These are phyloP conservation scores for Podaxis sp. DNA, from an alignment of 768 basidiomycete genomes.

Conservation along the genomic window DNA sequence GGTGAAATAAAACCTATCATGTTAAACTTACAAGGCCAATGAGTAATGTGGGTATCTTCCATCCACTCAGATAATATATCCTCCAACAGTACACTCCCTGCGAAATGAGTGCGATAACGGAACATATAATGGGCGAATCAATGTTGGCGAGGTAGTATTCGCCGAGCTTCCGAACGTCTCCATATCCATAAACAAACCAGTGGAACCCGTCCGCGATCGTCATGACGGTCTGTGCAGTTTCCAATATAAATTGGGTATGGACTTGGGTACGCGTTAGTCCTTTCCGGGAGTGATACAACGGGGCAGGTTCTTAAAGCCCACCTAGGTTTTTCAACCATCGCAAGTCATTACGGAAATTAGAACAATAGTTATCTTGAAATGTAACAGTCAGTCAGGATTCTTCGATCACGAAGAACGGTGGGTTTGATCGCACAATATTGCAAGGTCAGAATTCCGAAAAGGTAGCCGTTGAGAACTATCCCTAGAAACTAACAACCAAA, in stretches of 20 bases:
- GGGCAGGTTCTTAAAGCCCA: neutral
- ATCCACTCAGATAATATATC: conserved; percentile 7
- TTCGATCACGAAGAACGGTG: neutral
- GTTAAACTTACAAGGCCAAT: neutral
- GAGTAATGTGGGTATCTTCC: neutral
- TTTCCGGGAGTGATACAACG: no score
- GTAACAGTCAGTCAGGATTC: neutral
- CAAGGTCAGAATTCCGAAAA: conserved; percentile 12
- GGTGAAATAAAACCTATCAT: neutral
- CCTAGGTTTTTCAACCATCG: conserved; percentile 8
- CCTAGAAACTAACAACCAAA: conserved; percentile 1
- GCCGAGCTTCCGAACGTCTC: neutral
- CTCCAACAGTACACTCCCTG: conserved; percentile 15
- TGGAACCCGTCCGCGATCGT: conserved; percentile 10
- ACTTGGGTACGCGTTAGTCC: neutral
- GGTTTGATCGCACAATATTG: conserved; percentile 5
- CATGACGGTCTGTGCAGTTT: conserved; percentile 8
- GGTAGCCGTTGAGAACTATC: conserved; percentile 10
- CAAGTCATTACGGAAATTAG: conserved; percentile 6
- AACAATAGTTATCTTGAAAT: neutral
- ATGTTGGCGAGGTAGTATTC: conserved; percentile 12
- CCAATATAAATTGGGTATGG: neutral
- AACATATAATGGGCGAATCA: conserved; percentile 11
- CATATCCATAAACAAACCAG: conserved; percentile 14
- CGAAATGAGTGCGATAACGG: conserved; percentile 8